Percentiles rank a stretch among this genome's conserved stretches.
Evolutionary conservation across 768 basidiomycete genomes (phyloP).

Genomic region (Russula earlei): DNA sequence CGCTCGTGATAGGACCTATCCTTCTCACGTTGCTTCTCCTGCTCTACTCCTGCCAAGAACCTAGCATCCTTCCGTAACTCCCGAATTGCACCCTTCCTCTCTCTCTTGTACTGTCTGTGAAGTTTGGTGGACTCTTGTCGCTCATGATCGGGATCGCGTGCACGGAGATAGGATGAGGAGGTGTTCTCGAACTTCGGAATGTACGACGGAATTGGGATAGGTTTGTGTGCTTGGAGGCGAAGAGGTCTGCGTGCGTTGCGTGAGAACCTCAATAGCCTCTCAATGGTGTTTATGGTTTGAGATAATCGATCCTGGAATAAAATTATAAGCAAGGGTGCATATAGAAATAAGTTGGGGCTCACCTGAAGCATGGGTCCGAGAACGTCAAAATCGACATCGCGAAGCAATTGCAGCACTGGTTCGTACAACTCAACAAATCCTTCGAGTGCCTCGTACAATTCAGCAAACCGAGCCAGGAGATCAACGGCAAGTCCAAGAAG

Average conservation of each 20-base stretch:
- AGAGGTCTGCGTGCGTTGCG: conserved; percentile 68
- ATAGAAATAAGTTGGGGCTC: conserved; percentile 12
- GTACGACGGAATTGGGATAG: conserved; percentile 89
- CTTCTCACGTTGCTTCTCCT: conserved; percentile 77
- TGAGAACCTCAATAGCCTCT: conserved; percentile 65
- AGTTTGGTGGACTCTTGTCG: conserved; percentile 81
- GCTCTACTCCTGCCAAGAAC: conserved; percentile 85
- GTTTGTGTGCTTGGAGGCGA: conserved; percentile 83
- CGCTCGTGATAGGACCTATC: conserved; percentile 69
- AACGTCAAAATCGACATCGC: conserved; percentile 36
- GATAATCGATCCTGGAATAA: not conserved
- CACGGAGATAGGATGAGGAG: conserved; percentile 64
- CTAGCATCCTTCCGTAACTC: conserved; percentile 92
- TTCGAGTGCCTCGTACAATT: conserved; percentile 66
- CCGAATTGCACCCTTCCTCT: conserved; percentile 91
- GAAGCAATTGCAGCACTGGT: conserved; percentile 55
- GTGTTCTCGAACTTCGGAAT: conserved; percentile 85
- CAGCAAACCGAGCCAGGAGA: conserved; percentile 58
- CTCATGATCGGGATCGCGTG: conserved; percentile 87
- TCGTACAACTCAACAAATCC: conserved; percentile 81
- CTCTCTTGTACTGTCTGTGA: conserved; percentile 85
- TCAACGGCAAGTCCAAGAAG: conserved; percentile 53
- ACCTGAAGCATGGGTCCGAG: conserved; percentile 53
- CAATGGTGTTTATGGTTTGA: conserved; percentile 19
- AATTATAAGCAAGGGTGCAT: not conserved